These are phyloP conservation scores for Esteya vermicola DNA, from an alignment of 2,329 filamentous ascomycete genomes.

Conservation along the genomic window DNA sequence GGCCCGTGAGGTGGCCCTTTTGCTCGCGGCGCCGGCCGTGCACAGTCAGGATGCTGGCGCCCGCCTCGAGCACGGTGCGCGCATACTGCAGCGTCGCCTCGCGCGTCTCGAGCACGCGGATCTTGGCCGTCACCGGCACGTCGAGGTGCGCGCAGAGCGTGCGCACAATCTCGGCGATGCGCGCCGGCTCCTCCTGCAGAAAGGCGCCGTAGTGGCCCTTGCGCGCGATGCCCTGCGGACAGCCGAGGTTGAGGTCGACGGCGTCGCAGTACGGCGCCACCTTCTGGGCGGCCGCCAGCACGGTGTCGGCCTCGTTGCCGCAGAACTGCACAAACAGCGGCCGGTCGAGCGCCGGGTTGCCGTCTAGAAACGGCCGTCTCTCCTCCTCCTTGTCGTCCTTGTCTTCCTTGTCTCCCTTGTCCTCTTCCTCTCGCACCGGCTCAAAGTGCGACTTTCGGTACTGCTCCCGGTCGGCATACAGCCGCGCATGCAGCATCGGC, in stretches of 20 bases:
- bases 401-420: slow-evolving; percentile 14
- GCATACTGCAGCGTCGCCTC: slow-evolving; percentile 85
- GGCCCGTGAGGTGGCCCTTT: slow-evolving; percentile 86
- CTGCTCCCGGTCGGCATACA: slow-evolving; percentile 63
- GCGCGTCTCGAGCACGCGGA: slow-evolving; percentile 72
- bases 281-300: slow-evolving; percentile 63
- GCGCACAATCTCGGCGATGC: slow-evolving; percentile 72
- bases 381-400: slow-evolving; percentile 12
- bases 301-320: slow-evolving; percentile 68
- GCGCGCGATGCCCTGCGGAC: slow-evolving; percentile 86
- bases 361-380: slow-evolving; percentile 54
- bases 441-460: slow-evolving; percentile 77
- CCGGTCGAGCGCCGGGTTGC: slow-evolving; percentile 69
- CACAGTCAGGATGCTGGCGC: slow-evolving; percentile 85
- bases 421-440: slow-evolving; percentile 29
- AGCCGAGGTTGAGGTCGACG: slow-evolving; percentile 88
- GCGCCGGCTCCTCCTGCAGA: slow-evolving; percentile 77
- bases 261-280: slow-evolving; percentile 86
- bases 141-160: slow-evolving; percentile 65
- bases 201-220: slow-evolving; percentile 90
- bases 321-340: slow-evolving; percentile 96
- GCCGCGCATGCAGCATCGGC: slow-evolving; percentile 88
- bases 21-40: slow-evolving; percentile 82
- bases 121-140: slow-evolving; percentile 88
- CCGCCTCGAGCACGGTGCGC: slow-evolving; percentile 69